Base-by-base conservation (phyloP, 352 stramenopile genomes). In the Pythium sp. region DNA sequence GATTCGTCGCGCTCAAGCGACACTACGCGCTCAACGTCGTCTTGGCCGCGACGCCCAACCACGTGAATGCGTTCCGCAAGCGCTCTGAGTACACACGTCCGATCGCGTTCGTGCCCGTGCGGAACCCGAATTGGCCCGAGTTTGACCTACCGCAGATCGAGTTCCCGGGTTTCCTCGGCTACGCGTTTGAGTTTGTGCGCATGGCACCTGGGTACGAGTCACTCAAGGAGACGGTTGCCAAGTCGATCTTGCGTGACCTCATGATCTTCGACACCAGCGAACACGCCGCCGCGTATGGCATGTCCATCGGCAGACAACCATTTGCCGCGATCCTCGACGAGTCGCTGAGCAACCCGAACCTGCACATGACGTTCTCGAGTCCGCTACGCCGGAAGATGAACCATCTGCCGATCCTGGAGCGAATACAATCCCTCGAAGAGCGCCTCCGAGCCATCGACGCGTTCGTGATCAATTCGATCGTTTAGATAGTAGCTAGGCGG, bases 171-270 rank as follows among this genome's bases (percentile, higher is more conserved):
- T 94, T 88, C 53, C 67, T 91, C n/a, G 82, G 86, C 11, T 94
- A 94, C 62, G 82, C 82, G 0, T 91, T 90, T 56, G 81, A 94
- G 60, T 79, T 88, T 46, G 77, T 87, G 9, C 74, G 68, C 22
- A 82, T 92, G 68, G 72, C 86, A 2, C 64, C 71, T 1, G 83
- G 84, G 2, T 91, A 88, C 62, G 79, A 92, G 28, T 62, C 68
- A 11, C 72, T 92, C 20, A 81, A 89, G 18, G 70, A 88, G 38
- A 89, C 83, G 0, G 84, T 93, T 24, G 74, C 86, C 57, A 91
- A 90, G 59, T 88, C 81, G 5, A 92, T 91, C 58, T 63, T 92
- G 38, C 90, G 89, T 41, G 80, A 92, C 38, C 79, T 92, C 62
- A 86, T 91, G 76, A 71, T 91, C 18, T 92, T 94, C 53, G 81